Conservation (phyloP, 768 basidiomycete species). For the Fibroporia radiculosa region DNA sequence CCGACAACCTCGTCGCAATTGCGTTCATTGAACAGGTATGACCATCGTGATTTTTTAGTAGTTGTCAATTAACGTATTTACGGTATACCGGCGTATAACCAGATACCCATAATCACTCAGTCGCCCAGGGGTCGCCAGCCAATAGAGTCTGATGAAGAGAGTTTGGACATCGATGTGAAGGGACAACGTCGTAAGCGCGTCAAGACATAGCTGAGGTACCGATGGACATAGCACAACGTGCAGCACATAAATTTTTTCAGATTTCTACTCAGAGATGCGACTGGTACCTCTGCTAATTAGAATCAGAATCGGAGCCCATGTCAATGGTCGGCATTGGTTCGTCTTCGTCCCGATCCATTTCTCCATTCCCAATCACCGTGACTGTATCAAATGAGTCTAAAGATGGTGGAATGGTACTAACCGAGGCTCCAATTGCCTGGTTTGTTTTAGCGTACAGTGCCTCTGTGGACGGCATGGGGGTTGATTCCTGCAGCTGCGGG, state of each 20-base stretch:
- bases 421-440: neutral
- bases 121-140: slow-evolving; percentile 11
- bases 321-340: slow-evolving; percentile 73
- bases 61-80: slow-evolving; percentile 2
- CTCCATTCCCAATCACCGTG: neutral
- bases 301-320: slow-evolving; percentile 74
- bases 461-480: neutral
- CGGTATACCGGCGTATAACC: slow-evolving; percentile 4
- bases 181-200: slow-evolving; percentile 29
- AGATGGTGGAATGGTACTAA: neutral
- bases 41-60: slow-evolving; percentile 7
- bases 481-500: neutral
- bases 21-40: slow-evolving; percentile 49
- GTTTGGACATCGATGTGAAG: slow-evolving; percentile 18
- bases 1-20: slow-evolving; percentile 43
- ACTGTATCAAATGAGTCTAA: neutral
- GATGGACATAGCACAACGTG: no score
- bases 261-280: no score
- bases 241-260: no score
- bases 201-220: slow-evolving; percentile 19
- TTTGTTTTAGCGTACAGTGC: neutral
- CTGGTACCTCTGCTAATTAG: slow-evolving; percentile 26
- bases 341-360: slow-evolving; percentile 46
- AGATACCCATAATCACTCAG: slow-evolving; percentile 12
- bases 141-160: slow-evolving; percentile 32